These are phyloP conservation scores for Aegilops umbellulata DNA, from an alignment of 176 grass and related monocot species.

Conservation along the genomic window DNA sequence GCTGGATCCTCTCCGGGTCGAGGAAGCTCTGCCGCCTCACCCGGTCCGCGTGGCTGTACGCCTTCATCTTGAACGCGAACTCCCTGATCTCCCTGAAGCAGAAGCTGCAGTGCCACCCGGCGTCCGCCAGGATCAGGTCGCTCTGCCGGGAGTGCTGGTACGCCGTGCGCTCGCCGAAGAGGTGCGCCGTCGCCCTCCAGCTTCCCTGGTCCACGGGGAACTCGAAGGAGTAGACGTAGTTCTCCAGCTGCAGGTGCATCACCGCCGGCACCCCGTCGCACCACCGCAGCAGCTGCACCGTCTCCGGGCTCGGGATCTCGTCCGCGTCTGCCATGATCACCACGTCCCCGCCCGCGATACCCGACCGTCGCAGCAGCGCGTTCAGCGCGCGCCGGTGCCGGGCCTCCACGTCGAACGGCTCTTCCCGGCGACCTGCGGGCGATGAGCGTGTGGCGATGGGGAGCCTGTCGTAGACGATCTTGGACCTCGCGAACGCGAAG, in stretches of 20 bases:
- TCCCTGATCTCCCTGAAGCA: constrained; percentile 85
- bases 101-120: constrained; percentile 98
- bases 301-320: constrained; percentile 89
- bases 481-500: constrained; percentile 58
- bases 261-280: constrained; percentile 76
- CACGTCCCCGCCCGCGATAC: constrained; percentile 61
- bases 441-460: constrained; percentile 13
- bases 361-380: constrained; percentile 57
- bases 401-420: constrained; percentile 73
- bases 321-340: constrained; percentile 94
- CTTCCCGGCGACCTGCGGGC: not conserved
- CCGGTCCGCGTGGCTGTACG: constrained; percentile 87
- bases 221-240: constrained; percentile 94
- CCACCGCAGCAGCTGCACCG: constrained; percentile 77
- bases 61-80: constrained; percentile 92
- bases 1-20: constrained; percentile 74
- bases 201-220: constrained; percentile 74
- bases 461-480: constrained; percentile 70
- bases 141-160: constrained; percentile 85
- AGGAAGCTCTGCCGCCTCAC: constrained; percentile 58
- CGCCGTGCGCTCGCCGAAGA: constrained; percentile 51
- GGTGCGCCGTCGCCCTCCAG: constrained; percentile 77
- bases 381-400: constrained; percentile 62
- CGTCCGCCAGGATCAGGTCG: constrained; percentile 70
- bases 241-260: constrained; percentile 87